Evolutionary conservation across 352 stramenopile species (phyloP).

Genomic region (Globisporangium ultimum): DNA sequence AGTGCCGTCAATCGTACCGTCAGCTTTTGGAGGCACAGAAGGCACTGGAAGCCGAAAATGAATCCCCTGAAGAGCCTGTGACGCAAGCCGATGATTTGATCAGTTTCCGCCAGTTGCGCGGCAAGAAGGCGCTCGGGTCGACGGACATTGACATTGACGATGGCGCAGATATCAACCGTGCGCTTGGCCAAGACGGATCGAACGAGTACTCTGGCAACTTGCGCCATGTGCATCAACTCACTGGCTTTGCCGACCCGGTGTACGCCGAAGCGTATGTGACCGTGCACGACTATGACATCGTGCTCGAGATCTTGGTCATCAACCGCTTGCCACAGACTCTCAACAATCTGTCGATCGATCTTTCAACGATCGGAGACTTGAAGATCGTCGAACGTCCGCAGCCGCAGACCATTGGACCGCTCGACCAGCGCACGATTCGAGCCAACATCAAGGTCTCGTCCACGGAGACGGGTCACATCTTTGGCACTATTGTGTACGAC

Average conservation of each 20-base stretch:
- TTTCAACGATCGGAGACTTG: conserved; percentile 99
- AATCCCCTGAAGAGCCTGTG: conserved; percentile 48
- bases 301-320: conserved; percentile 98
- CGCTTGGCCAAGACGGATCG: conserved; percentile 88
- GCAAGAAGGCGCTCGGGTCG: conserved; percentile 88
- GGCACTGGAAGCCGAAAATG: conserved; percentile 57
- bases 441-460: conserved; percentile 99
- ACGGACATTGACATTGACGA: conserved; percentile 98
- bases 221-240: conserved; percentile 98
- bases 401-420: conserved; percentile 96
- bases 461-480: conserved; percentile 99
- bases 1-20: conserved; percentile 78
- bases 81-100: conserved; percentile 95
- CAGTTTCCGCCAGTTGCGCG: conserved; percentile 95
- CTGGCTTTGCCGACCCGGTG: conserved; percentile 98
- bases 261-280: conserved; percentile 99
- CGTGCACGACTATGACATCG: conserved; percentile 99
- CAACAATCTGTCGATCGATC: conserved; percentile 98
- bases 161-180: conserved; percentile 94
- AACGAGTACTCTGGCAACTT: conserved; percentile 91
- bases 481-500: conserved; percentile 99
- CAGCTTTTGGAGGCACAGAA: conserved; percentile 76
- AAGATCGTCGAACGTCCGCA: conserved; percentile 99
- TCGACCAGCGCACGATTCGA: conserved; percentile 96
- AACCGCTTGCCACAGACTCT: conserved; percentile 98